phyloP scores from a whole-genome alignment of 73 alveolate genomes.

The Symbiodinium pilosum region DNA sequence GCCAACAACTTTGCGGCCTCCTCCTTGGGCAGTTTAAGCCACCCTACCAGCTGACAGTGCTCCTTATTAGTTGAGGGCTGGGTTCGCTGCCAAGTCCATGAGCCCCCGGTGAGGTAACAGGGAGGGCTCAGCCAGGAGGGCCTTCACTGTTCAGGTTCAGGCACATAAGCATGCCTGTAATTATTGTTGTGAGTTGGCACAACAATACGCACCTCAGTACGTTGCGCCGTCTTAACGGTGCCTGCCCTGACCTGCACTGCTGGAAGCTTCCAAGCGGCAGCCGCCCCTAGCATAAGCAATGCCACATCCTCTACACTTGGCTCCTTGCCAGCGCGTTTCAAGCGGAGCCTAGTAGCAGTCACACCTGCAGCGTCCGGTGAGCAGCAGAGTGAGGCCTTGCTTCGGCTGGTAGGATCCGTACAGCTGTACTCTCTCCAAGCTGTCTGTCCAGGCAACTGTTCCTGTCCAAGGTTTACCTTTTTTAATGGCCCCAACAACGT shows the following conservation, averaged over 20 bases:
- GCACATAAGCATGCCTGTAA: not conserved
- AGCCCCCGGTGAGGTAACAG: not conserved
- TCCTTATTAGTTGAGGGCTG: not conserved
- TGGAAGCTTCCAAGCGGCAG: not conserved
- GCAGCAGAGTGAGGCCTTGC: not conserved
- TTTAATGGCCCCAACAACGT: not conserved
- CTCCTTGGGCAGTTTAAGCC: not conserved
- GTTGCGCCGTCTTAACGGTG: not conserved
- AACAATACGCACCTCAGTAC: not conserved
- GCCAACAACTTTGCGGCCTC: not conserved
- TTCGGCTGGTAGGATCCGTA: not conserved
- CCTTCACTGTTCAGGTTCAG: not conserved
- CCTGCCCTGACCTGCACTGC: not conserved
- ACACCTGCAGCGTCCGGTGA: not conserved
- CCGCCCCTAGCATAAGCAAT: not conserved
- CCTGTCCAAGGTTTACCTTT: not conserved
- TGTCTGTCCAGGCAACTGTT: not conserved
- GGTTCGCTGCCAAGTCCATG: not conserved
- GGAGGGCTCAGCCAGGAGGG: not conserved
- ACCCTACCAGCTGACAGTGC: not conserved
- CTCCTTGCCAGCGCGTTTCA: not conserved
- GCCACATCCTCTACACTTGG: not conserved
- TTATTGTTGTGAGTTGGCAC: not conserved
- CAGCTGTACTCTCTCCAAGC: not conserved
- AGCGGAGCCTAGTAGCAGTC: not conserved